Conservation (phyloP, 1,284 basidiomycete species). For the Gymnopus androsaceus region DNA sequence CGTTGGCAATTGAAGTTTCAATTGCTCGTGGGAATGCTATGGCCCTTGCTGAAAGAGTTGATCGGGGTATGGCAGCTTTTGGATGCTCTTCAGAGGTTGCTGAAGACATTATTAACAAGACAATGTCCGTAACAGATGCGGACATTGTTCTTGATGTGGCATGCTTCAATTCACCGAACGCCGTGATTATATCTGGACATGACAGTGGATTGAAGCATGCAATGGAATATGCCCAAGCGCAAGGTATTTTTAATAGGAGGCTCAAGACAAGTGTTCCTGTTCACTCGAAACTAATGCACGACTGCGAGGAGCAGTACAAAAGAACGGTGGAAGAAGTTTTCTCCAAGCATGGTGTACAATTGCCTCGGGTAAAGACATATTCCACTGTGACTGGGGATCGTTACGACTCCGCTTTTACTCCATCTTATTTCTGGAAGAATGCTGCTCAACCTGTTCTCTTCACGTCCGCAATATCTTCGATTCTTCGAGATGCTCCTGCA, state of each 20-base stretch:
- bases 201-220: conserved; percentile 27
- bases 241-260: conserved; percentile 31
- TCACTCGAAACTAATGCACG: conserved; percentile 36
- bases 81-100: conserved; percentile 22
- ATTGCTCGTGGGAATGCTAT: conserved; percentile 23
- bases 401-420: conserved; percentile 4
- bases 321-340: conserved; percentile 28
- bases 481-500: conserved; percentile 7
- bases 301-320: conserved; percentile 29
- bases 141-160: conserved; percentile 30
- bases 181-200: conserved; percentile 36
- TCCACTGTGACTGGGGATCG: conserved; percentile 15
- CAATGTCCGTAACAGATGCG: not conserved
- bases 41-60: conserved; percentile 24
- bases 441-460: conserved; percentile 27
- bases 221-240: conserved; percentile 9
- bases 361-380: conserved; percentile 10
- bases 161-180: conserved; percentile 34
- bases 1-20: conserved; percentile 9
- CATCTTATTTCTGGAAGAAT: conserved; percentile 27
- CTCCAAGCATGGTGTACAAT: not conserved
- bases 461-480: conserved; percentile 14
- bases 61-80: conserved; percentile 38
- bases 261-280: conserved; percentile 34
- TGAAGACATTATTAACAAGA: not conserved